Base-by-base conservation (phyloP, 2,329 filamentous ascomycete genomes). In the Calycina marina region DNA sequence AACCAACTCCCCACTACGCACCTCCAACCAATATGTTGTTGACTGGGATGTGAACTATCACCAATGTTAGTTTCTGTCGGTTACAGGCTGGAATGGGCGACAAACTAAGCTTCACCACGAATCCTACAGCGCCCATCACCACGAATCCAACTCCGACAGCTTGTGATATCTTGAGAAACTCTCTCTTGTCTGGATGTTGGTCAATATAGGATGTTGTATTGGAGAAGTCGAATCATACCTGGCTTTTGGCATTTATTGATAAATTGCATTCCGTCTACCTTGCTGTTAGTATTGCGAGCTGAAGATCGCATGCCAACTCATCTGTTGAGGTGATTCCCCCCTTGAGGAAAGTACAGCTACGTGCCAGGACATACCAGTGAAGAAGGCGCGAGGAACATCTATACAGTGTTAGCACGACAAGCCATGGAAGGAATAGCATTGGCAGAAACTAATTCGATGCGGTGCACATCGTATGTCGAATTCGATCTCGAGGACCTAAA, bases 11-110 rank as follows among this genome's bases (percentile, higher is more conserved):
- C n/a, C 20, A 9, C 20, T 38, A 43, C 33, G 41, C 41, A 12
- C 41, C 40, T n/a, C 41, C 41, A 14, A 63, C 60, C 39, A 63
- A 54, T 40, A 63, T 62, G 48, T 62, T 62, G 55, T 62, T 62
- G 37, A 63, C 56, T 31, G 60, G 60, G 34, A 63, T 62, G 47
- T 63, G 60, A 25, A 63, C 50, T 54, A 32, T 8, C 73, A 72
- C 8, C 46, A 8, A 18, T 20, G 15, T 28, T 14, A 30, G n/a
- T 18, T 12, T 4, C 4, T 14, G 24, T 18, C 4, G 15, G 16
- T n/a, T 11, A 11, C 9, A 8, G 11, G 8, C 3, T 24, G 18
- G 15, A 18, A 33, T n/a, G 28, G 27, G 18, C 10, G 15, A 37
- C 47, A 20, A 46, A 52, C 51, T 51, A 25, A 63, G 57, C 51